phyloP scores from a whole-genome alignment of 2,329 filamentous ascomycete species.

The Magnaporthiopsis rhizophila region DNA sequence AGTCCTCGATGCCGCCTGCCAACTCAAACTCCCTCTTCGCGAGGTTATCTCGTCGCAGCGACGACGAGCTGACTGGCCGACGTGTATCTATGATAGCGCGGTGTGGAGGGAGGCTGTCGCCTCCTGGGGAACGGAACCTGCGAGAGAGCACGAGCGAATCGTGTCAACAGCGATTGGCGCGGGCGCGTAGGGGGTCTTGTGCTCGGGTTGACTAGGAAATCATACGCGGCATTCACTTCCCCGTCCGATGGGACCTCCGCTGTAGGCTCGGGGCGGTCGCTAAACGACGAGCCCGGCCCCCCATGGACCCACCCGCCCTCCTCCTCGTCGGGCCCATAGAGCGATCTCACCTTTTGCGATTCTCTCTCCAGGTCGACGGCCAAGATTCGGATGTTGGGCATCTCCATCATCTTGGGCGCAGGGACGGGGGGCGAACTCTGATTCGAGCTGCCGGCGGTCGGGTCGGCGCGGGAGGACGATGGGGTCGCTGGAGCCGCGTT shows the following conservation, averaged over 20 bases:
- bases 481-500: constrained; percentile 12
- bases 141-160: constrained; percentile 15
- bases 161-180: constrained; percentile 10
- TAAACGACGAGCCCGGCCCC: constrained; percentile 34
- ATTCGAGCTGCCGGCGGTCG: constrained; percentile 1
- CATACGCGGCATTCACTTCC: constrained; percentile 48
- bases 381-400: constrained; percentile 44
- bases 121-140: constrained; percentile 13
- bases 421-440: neutral
- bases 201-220: constrained; percentile 36
- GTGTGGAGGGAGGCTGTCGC: constrained; percentile 15
- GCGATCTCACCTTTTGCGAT: constrained; percentile 60
- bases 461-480: constrained; percentile 12
- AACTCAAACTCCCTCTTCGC: constrained; percentile 35
- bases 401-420: constrained; percentile 14
- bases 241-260: constrained; percentile 44
- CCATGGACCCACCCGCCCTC: constrained; percentile 45
- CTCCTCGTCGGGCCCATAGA: constrained; percentile 52
- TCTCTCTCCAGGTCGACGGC: constrained; percentile 51
- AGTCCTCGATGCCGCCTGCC: constrained; percentile 56
- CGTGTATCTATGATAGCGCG: constrained; percentile 26
- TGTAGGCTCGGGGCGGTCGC: constrained; percentile 40
- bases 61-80: constrained; percentile 36
- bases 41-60: constrained; percentile 33
- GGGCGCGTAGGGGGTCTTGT: constrained; percentile 16